phyloP scores from a whole-genome alignment of 1,284 basidiomycete species.

The Pascua sp. region DNA sequence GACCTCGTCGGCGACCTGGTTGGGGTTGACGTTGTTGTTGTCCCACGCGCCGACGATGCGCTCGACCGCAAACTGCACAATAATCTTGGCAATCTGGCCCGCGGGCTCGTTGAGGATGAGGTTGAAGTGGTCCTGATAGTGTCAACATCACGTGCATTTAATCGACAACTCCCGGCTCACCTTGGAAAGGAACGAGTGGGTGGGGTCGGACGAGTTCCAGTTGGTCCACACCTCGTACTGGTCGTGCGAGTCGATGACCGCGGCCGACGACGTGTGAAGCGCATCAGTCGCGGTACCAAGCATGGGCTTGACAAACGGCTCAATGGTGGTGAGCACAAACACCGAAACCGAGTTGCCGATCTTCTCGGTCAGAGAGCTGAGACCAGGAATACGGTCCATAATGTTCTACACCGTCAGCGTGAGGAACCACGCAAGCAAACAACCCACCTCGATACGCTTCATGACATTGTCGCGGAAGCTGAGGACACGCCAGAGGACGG shows the following conservation, averaged over 20 bases:
- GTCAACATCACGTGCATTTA: neutral
- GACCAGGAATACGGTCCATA: constrained; percentile 63
- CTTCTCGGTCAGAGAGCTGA: constrained; percentile 73
- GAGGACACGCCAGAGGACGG: constrained; percentile 76
- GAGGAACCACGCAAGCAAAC: constrained; percentile 35
- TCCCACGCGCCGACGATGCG: constrained; percentile 79
- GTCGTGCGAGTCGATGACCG: constrained; percentile 74
- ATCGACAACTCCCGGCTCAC: constrained; percentile 47
- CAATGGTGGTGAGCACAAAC: constrained; percentile 75
- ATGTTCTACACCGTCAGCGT: constrained; percentile 47
- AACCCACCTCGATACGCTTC: constrained; percentile 66
- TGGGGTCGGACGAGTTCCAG: constrained; percentile 73
- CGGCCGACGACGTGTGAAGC: constrained; percentile 61
- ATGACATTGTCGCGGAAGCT: constrained; percentile 77
- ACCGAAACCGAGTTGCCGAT: constrained; percentile 75
- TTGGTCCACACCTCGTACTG: constrained; percentile 79
- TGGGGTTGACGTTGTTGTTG: constrained; percentile 61
- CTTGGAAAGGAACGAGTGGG: constrained; percentile 57
- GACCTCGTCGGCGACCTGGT: constrained; percentile 63
- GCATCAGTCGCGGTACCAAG: constrained; percentile 68
- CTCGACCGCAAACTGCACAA: constrained; percentile 56
- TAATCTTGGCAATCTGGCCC: constrained; percentile 65
- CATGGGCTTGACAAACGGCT: constrained; percentile 67
- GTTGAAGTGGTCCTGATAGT: constrained; percentile 36
- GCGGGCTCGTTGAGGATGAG: constrained; percentile 59